Conservation (phyloP, 768 basidiomycete species). For the Naganishia kalamii region DNA sequence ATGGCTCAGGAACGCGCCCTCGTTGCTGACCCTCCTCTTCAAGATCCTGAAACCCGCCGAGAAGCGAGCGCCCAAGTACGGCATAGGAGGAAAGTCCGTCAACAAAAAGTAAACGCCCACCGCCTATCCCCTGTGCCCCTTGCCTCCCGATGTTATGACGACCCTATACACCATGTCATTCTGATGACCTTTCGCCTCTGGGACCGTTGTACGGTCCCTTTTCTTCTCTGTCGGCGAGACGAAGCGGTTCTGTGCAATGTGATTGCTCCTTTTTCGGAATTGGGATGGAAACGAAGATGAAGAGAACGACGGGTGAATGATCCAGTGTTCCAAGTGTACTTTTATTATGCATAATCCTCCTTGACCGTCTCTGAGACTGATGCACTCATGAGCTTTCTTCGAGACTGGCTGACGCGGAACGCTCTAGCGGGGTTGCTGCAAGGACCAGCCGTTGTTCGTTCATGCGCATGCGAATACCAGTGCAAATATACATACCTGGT, state of each 20-base stretch:
- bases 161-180: slow-evolving; percentile 1
- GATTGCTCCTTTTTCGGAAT: slow-evolving; percentile 5
- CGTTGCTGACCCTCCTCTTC: background rate
- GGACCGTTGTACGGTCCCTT: background rate
- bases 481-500: too few relatives aligned
- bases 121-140: background rate
- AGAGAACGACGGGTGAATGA: slow-evolving; percentile 8
- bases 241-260: background rate
- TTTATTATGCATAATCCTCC: slow-evolving; percentile 15
- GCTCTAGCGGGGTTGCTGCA: too few relatives aligned
- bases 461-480: too few relatives aligned
- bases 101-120: slow-evolving; percentile 8
- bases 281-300: slow-evolving; percentile 13
- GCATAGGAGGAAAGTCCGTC: slow-evolving; percentile 46
- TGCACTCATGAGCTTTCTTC: too few relatives aligned
- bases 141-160: background rate
- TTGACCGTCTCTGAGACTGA: background rate
- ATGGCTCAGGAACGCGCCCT: background rate
- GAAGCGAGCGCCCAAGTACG: slow-evolving; percentile 76
- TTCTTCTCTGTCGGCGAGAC: background rate
- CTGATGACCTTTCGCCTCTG: slow-evolving; percentile 6
- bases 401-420: too few relatives aligned
- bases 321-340: slow-evolving; percentile 14
- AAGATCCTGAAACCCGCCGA: slow-evolving; percentile 98
- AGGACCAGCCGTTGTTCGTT: too few relatives aligned